Conservation (phyloP, 1,139 yeast genomes). For the Yamadazyma trypodendri region DNA sequence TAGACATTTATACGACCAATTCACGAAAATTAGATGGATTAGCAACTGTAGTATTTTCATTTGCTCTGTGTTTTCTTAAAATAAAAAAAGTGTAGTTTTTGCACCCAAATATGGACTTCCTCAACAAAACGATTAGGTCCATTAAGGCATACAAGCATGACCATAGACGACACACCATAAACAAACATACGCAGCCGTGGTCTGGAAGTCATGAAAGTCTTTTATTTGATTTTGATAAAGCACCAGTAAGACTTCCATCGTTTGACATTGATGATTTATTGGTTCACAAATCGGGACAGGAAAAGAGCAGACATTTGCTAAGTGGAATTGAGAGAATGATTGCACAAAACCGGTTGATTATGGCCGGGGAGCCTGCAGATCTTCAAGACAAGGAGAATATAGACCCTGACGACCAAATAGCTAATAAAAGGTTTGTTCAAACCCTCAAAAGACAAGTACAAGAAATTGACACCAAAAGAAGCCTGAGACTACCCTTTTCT, state of each 20-base stretch:
- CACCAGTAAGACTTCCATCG: constrained; percentile 6
- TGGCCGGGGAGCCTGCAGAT: too few species aligned
- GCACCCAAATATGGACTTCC: constrained; percentile 4
- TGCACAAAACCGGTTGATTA: background rate
- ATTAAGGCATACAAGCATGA: background rate
- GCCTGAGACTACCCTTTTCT: background rate
- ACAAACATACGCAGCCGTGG: too few species aligned
- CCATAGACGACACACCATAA: background rate
- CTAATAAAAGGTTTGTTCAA: too few species aligned
- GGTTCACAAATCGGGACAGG: constrained; percentile 1
- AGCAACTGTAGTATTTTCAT: background rate
- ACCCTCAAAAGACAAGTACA: background rate
- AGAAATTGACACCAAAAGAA: background rate
- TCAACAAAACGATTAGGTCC: background rate
- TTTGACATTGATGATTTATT: constrained; percentile 10
- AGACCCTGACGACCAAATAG: background rate
- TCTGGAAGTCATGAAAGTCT: background rate
- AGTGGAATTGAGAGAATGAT: constrained; percentile 8
- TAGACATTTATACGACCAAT: background rate
- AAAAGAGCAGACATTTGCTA: constrained; percentile 6
- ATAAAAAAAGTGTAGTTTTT: background rate
- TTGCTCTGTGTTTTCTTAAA: background rate
- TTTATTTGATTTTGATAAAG: background rate
- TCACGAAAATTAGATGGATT: too few species aligned
- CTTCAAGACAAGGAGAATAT: background rate